Base-by-base conservation (phyloP, 2,329 filamentous ascomycete genomes). In the Claviceps paspali region DNA sequence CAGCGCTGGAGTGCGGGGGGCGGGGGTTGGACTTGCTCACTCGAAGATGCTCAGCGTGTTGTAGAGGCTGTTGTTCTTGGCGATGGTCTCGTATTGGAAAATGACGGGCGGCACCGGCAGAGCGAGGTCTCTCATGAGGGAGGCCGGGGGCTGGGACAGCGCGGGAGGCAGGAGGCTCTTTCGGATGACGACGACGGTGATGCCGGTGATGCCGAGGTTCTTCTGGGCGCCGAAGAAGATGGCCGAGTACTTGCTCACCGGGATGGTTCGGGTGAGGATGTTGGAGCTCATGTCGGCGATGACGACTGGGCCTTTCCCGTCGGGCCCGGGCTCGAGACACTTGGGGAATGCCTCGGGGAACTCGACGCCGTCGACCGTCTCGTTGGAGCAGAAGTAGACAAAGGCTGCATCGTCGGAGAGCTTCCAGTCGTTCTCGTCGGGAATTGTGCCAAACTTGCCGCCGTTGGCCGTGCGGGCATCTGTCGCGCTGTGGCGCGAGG, bases 151-250 rank as follows among this genome's bases (percentile, higher is more conserved):
- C 48, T 83, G 76, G 6, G 71, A 61, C 3, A 68, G 67, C 22
- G 65, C 59, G 3, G 82, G 81, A 10, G 82, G 73, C 2, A 96
- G 69, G 22, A 96, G 66, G 44, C 64, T 74, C 64, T 92, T 93
- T 54, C 79, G 80, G 51, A 96, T 68, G 34, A 95, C 78, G 11
- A 82, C 79, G 21, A 94, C 82, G 5, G 88, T 91, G 42, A 96
- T 73, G 41, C 88, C 88, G 1, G 88, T 78, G 3, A 73, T 75
- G 21, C 87, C 88, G 9, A 95, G 70, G 60, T 96, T 95, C 73
- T 96, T 95, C 56, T 95, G 88, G 0, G 87, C 86, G 33, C 87
- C 86, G 43, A 86, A 92, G 63, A 95, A 95, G 53, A 96, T 81
- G 47, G 80, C 65, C 1, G 79, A 80, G 60, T 80, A 93, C 53